phyloP scores from a whole-genome alignment of 2,329 filamentous ascomycete genomes.

The Phyllosticta citriasiana region DNA sequence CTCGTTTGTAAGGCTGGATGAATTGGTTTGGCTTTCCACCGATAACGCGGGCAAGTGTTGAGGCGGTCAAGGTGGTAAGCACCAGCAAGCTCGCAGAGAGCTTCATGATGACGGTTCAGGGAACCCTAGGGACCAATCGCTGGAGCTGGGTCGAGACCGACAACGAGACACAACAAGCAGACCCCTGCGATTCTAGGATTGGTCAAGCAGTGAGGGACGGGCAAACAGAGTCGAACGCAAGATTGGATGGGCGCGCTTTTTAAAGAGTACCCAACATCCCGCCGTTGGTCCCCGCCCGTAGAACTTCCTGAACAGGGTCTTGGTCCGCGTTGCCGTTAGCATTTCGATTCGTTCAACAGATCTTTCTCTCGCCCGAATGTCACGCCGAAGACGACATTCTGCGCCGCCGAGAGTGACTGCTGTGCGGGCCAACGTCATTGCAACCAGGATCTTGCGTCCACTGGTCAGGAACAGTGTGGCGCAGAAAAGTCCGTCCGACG shows the following conservation, averaged over 20 bases:
- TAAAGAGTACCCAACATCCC: background rate
- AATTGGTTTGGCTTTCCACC: slow-evolving; percentile 40
- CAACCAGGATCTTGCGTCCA: background rate
- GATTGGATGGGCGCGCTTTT: background rate
- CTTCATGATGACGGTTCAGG: slow-evolving; percentile 4
- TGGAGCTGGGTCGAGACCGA: background rate
- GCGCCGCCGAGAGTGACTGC: background rate
- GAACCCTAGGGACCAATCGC: background rate
- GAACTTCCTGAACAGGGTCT: background rate
- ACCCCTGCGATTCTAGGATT: background rate
- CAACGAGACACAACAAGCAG: background rate
- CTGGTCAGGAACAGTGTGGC: background rate
- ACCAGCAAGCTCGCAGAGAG: slow-evolving; percentile 16
- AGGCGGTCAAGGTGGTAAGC: slow-evolving; percentile 32
- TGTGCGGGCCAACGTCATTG: background rate
- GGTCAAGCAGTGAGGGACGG: background rate
- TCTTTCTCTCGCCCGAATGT: background rate
- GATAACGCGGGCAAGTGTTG: slow-evolving; percentile 38
- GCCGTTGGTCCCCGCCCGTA: background rate
- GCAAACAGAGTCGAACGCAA: background rate
- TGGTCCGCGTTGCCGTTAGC: background rate
- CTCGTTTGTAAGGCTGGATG: slow-evolving; percentile 41
- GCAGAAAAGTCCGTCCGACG: slow-evolving; percentile 1
- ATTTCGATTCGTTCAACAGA: background rate
- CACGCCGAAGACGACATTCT: background rate